Evolutionary conservation across 2,329 filamentous ascomycete species (phyloP).

Genomic region (Scedosporium dehoogii): DNA sequence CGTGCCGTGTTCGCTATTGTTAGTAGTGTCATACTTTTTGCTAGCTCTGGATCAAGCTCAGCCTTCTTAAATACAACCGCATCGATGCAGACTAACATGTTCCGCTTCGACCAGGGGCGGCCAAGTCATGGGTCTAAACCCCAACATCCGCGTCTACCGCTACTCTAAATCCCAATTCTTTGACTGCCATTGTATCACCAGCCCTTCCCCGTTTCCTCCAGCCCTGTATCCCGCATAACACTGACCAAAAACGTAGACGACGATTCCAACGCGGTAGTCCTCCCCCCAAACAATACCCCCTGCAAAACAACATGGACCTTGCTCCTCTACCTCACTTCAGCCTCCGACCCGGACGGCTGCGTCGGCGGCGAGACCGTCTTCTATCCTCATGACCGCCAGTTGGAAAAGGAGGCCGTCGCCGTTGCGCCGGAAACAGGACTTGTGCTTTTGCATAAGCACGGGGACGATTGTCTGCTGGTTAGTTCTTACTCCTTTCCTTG

Average conservation of each 20-base stretch:
- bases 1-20: background rate
- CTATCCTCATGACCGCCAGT: constrained; percentile 58
- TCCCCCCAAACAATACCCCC: constrained; percentile 31
- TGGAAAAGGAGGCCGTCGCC: constrained; percentile 54
- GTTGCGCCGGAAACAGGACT: constrained; percentile 75
- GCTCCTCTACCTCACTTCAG: constrained; percentile 74
- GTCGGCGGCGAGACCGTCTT: constrained; percentile 86
- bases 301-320: constrained; percentile 85
- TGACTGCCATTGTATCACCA: constrained; percentile 70
- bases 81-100: background rate
- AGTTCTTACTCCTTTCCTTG: constrained; percentile 18
- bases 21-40: background rate
- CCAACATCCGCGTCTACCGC: constrained; percentile 82
- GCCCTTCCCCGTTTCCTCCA: background rate
- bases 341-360: constrained; percentile 53
- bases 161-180: constrained; percentile 85
- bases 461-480: constrained; percentile 74
- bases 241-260: constrained; percentile 50
- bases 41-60: no score
- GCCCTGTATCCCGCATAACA: background rate
- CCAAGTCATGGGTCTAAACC: constrained; percentile 71
- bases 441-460: constrained; percentile 79
- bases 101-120: constrained; percentile 56
- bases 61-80: no score
- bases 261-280: constrained; percentile 64